Evolutionary conservation across 768 basidiomycete species (phyloP).

Genomic region (Calocera cornea): DNA sequence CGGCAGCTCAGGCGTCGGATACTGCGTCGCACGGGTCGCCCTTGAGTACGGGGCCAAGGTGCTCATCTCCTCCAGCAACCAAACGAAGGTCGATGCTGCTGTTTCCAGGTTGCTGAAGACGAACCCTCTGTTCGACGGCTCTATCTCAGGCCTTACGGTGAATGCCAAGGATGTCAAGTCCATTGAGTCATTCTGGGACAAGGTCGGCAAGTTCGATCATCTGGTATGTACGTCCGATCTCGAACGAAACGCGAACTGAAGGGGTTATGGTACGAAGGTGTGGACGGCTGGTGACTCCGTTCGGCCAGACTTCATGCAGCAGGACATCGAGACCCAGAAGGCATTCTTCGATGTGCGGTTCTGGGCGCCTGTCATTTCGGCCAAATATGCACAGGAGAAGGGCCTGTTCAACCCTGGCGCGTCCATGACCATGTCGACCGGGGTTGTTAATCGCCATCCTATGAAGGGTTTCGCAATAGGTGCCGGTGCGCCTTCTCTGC

Average conservation of each 20-base stretch:
- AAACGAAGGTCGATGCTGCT: conserved; percentile 5
- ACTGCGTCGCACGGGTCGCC: conserved; percentile 7
- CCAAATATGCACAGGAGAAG: neutral
- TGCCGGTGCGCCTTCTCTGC: neutral
- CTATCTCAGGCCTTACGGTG: conserved; percentile 3
- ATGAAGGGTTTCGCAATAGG: neutral
- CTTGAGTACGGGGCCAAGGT: conserved; percentile 8
- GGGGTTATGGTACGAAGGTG: neutral
- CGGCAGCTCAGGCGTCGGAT: conserved; percentile 9
- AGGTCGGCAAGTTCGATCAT: conserved; percentile 13
- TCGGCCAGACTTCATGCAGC: neutral
- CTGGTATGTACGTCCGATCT: conserved; percentile 1
- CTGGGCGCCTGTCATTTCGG: neutral
- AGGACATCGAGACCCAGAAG: neutral
- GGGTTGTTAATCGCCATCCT: neutral
- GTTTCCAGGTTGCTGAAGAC: neutral
- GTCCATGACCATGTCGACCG: neutral
- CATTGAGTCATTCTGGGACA: conserved; percentile 4
- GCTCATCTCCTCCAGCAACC: conserved; percentile 7
- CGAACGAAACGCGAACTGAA: neutral
- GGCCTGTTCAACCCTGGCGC: neutral
- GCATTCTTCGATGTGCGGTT: neutral
- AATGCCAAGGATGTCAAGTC: conserved; percentile 3
- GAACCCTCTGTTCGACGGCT: neutral
- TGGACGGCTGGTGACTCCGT: neutral